Base-by-base conservation (phyloP, 371 early-diverging fungal species). In the Blakeslea trispora region DNA sequence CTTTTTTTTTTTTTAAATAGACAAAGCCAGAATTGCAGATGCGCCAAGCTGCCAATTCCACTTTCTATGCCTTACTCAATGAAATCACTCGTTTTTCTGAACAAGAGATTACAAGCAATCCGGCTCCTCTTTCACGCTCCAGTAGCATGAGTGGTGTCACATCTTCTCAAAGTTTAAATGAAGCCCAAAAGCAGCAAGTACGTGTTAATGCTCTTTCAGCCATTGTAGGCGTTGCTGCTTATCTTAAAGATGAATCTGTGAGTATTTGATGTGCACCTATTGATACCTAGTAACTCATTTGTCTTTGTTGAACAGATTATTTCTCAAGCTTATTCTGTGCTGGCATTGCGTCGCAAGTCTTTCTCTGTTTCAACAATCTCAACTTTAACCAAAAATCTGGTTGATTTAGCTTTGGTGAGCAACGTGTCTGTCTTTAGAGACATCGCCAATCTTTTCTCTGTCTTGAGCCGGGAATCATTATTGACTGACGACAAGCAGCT, bases 201-300 rank as follows among this genome's bases (percentile, higher is more conserved):
- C 81, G 74, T 45, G 77, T 71, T 37, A 85, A 83, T 62, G 77
- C 80, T 32, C 63, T 87, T 23, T 71, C 74, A 11, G 82, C 86
- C 19, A 83, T 88, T 61, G 74, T 87, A 22, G 84, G 80, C 50
- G 78, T 89, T n/a, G 81, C 85, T n/a, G 78, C 79, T 15, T 74
- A 81, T 18, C 69, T 87, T n/a, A 79, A 80, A 55, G 79, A 84
- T 57, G 84, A 86, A 45, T 66, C 81, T 51, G 81, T 80, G 75
- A 45, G 68, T 69, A 47, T 42, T 1, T 37, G 15, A 17, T 23
- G 13, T 53, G 14, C n/a, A n/a, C n/a, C n/a, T n/a, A n/a, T n/a
- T n/a, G n/a, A n/a, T n/a, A n/a, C n/a, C n/a, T n/a, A n/a, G n/a
- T n/a, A n/a, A n/a, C n/a, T n/a, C n/a, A n/a, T n/a, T n/a, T n/a